Evolutionary conservation across 2,329 filamentous ascomycete species (phyloP).

Genomic region (Apiospora sp.): DNA sequence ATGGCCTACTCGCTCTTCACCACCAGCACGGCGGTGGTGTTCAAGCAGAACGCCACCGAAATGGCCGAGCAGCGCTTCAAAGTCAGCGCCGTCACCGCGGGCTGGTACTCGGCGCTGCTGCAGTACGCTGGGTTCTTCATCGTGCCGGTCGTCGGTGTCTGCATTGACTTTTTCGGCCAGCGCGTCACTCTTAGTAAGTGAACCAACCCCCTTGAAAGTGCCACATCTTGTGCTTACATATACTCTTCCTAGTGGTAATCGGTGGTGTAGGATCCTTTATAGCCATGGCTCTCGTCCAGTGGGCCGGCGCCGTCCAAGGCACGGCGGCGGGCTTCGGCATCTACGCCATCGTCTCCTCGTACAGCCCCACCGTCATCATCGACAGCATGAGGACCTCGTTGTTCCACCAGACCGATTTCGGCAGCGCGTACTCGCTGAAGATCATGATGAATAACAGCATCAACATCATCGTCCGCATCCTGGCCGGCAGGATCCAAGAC

Average conservation of each 20-base stretch:
- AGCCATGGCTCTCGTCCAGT: conserved; percentile 63
- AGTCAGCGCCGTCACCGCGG: conserved; percentile 60
- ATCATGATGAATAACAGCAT: conserved; percentile 70
- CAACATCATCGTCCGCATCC: conserved; percentile 66
- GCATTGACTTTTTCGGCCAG: conserved; percentile 64
- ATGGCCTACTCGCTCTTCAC: conserved; percentile 65
- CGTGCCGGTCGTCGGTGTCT: conserved; percentile 62
- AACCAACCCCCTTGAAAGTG: no score
- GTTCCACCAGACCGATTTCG: conserved; percentile 67
- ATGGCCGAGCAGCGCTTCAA: conserved; percentile 67
- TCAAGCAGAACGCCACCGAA: conserved; percentile 66
- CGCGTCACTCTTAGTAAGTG: conserved; percentile 53
- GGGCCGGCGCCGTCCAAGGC: conserved; percentile 55
- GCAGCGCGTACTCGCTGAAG: conserved; percentile 66
- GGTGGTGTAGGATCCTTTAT: conserved; percentile 60
- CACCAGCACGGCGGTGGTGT: conserved; percentile 63
- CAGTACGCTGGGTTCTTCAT: conserved; percentile 67
- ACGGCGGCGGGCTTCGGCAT: conserved; percentile 68
- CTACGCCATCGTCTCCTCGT: conserved; percentile 61
- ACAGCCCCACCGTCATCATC: conserved; percentile 67
- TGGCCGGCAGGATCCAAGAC: conserved; percentile 67
- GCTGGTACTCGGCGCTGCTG: conserved; percentile 66
- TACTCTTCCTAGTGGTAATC: conserved; percentile 41
- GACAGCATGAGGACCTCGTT: conserved; percentile 67
- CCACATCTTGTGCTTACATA: not conserved